Evolutionary conservation across 805 yeast species (phyloP).

Genomic region (Metschnikowia kunwiensis): DNA sequence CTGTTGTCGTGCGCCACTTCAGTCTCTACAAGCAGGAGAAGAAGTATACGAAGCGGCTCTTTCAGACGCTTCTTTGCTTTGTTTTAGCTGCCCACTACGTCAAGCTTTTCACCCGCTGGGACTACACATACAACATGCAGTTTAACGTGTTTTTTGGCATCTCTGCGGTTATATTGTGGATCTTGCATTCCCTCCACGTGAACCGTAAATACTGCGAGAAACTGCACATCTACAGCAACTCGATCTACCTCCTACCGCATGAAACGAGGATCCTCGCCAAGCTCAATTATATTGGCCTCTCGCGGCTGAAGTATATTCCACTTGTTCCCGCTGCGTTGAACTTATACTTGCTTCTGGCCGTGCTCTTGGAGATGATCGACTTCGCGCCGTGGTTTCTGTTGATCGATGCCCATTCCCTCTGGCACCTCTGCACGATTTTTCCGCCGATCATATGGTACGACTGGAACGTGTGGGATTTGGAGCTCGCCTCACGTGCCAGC

Average conservation of each 20-base stretch:
- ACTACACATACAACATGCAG: conserved; percentile 35
- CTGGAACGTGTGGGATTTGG: conserved; percentile 49
- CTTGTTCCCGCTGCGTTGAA: conserved; percentile 35
- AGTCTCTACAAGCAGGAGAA: conserved; percentile 20
- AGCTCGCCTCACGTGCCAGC: conserved; percentile 23
- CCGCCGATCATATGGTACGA: conserved; percentile 77
- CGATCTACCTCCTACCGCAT: conserved; percentile 37
- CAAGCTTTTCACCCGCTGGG: conserved; percentile 33
- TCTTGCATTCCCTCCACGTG: conserved; percentile 27
- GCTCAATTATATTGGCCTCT: conserved; percentile 26
- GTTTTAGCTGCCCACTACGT: conserved; percentile 28
- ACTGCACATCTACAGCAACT: conserved; percentile 28
- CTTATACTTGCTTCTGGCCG: conserved; percentile 30
- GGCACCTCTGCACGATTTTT: conserved; percentile 87
- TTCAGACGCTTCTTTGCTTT: conserved; percentile 19
- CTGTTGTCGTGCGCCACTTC: conserved; percentile 31
- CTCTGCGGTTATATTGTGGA: conserved; percentile 31
- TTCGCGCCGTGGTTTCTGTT: conserved; percentile 43
- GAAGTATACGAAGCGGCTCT: conserved; percentile 12
- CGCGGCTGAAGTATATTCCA: conserved; percentile 30
- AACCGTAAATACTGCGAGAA: conserved; percentile 17
- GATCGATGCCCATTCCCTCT: conserved; percentile 87
- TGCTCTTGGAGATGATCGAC: conserved; percentile 35
- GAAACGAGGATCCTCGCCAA: conserved; percentile 36
- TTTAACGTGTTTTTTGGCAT: conserved; percentile 35